Evolutionary conservation across 2,329 filamentous ascomycete genomes (phyloP), one percentile per base, ranked within the genome.

Genomic region (Ophiosphaerella herpotricha): DNA sequence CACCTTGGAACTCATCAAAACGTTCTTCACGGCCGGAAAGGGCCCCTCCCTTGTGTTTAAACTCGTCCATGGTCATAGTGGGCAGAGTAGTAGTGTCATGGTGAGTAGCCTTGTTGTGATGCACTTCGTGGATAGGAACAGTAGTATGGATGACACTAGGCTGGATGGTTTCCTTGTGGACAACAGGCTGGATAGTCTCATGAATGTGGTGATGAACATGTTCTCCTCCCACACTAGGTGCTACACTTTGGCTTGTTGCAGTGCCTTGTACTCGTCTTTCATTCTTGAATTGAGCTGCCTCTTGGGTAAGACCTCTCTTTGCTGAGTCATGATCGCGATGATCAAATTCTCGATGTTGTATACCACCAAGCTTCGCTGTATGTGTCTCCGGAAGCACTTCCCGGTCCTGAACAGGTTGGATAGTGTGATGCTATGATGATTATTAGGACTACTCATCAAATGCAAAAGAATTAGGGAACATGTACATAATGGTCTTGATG

Each of bases 91-190:
- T 85, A 1, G 85, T 80, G 37, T 80, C 78, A 65, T 91, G 88
- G 66, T 88, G 84, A 51, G 87, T 80, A 1, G 86, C 78, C 12
- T 82, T 78, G 43, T 86, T 84, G 61, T 89, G 85, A 66, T 90
- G 87, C 2, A 82, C 81, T 74, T 91, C 88, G 57, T 90, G 87
- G 36, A 91, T 80, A 0, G 87, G 88, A 0, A 88, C 78, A 1
- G 85, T 89, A 21, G 85, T 90, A 76, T 91, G 88, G 1, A 89
- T 78, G 3, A 90, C 81, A 13, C 83, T 79, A 1, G 85, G 86
- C 56, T 88, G 82, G 24, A 90, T 76, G 1, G 81, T 84, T 58
- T 90, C 85, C 58, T 88, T 89, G 43, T 90, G 78, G 32, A 91
- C 77, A 0, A 90, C 80, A 0, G 87, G 87, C 68, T 90, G 86